Evolutionary conservation across 2,329 filamentous ascomycete genomes (phyloP).

Genomic region (Helicocarpus griseus): DNA sequence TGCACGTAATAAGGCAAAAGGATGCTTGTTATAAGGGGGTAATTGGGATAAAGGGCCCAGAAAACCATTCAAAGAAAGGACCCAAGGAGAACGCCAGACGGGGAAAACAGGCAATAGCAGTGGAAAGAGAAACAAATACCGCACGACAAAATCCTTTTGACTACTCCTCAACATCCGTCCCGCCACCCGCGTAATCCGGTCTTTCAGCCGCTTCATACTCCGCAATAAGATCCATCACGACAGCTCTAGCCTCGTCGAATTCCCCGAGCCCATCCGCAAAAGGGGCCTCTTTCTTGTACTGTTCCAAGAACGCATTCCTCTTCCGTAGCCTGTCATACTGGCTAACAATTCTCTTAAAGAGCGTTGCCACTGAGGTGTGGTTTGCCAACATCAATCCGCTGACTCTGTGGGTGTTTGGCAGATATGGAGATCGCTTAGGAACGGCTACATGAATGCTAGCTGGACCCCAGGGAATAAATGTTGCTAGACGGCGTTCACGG

Average conservation of each 20-base stretch:
- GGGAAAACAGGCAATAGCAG: no score
- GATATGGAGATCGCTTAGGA: conserved; percentile 92
- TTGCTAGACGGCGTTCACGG: conserved; percentile 82
- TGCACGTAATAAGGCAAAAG: not conserved
- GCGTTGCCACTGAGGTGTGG: conserved; percentile 90
- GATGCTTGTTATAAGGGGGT: not conserved
- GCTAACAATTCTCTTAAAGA: conserved; percentile 87
- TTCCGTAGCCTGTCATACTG: conserved; percentile 94
- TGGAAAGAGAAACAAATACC: not conserved
- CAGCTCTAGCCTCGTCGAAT: conserved; percentile 88
- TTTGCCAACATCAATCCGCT: conserved; percentile 97
- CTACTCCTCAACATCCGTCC: conserved; percentile 9
- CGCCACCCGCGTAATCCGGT: conserved; percentile 68
- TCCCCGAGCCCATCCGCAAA: conserved; percentile 87
- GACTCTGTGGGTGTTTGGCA: conserved; percentile 86
- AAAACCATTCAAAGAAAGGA: not conserved
- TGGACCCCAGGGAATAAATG: conserved; percentile 97
- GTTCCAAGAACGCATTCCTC: conserved; percentile 91
- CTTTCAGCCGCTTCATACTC: conserved; percentile 96
- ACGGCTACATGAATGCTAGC: conserved; percentile 95
- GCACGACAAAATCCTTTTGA: not conserved
- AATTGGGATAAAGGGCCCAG: not conserved
- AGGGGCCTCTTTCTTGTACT: conserved; percentile 89
- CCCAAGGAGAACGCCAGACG: no score
- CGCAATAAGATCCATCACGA: conserved; percentile 79